Evolutionary conservation across 805 yeast species (phyloP).

Genomic region (Hanseniaspora clermontiae): DNA sequence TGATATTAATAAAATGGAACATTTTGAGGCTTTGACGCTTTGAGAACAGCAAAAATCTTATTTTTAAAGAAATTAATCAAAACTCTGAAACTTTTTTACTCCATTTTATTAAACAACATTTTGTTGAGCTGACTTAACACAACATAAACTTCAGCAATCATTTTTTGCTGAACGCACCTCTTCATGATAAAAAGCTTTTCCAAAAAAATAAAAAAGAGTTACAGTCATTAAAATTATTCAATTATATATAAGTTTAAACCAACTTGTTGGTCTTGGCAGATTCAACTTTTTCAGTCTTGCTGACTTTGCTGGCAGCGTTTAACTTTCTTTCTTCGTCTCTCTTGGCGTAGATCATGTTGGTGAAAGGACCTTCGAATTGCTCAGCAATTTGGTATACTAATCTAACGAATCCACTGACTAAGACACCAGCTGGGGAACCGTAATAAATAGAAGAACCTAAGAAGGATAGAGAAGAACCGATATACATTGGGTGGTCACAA

Average conservation of each 20-base stretch:
- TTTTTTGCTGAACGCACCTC: too few relatives aligned
- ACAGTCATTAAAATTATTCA: neutral
- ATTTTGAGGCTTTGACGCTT: too few relatives aligned
- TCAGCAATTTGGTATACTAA: constrained; percentile 76
- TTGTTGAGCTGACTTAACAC: too few relatives aligned
- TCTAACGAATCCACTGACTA: constrained; percentile 59
- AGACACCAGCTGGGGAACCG: constrained; percentile 82
- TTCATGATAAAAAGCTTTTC: too few relatives aligned
- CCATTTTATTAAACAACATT: too few relatives aligned
- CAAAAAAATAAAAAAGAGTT: too few relatives aligned
- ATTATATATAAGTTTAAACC: neutral
- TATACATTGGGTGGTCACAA: constrained; percentile 90
- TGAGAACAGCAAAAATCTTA: too few relatives aligned
- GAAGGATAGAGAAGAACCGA: constrained; percentile 81
- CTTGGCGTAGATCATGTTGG: constrained; percentile 77
- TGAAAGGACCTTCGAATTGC: constrained; percentile 89
- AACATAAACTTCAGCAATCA: too few relatives aligned
- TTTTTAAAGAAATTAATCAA: too few relatives aligned
- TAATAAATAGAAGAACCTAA: constrained; percentile 79
- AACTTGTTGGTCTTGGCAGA: neutral
- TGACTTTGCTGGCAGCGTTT: neutral
- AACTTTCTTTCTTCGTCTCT: constrained; percentile 35
- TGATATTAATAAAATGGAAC: too few relatives aligned
- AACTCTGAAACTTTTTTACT: too few relatives aligned
- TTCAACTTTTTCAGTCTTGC: neutral